Conservation (phyloP, 768 basidiomycete species). For the Psilocybe tampanensis region DNA sequence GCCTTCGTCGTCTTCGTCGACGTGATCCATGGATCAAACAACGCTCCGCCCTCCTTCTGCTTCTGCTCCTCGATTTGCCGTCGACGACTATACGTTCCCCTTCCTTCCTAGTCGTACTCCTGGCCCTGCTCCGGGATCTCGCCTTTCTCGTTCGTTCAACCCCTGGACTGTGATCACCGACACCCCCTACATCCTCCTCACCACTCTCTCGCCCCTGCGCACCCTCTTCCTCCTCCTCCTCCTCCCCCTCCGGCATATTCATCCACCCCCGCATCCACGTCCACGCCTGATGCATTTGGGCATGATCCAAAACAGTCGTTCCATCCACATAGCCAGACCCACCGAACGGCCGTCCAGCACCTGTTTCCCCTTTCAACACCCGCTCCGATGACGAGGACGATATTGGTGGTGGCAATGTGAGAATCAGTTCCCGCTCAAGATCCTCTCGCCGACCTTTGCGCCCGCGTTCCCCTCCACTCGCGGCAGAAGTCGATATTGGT, state of each 20-base stretch:
- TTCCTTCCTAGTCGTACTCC: background rate
- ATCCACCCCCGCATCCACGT: conserved; percentile 1
- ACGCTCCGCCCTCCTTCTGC: background rate
- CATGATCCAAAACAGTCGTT: background rate
- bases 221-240: background rate
- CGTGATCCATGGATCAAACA: background rate
- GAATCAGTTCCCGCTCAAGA: background rate
- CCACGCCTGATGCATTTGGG: background rate
- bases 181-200: background rate
- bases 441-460: background rate
- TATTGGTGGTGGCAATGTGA: background rate
- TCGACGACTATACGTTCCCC: background rate
- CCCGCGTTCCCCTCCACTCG: background rate
- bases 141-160: background rate
- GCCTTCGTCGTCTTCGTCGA: background rate
- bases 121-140: background rate
- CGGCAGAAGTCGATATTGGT: background rate
- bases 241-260: background rate
- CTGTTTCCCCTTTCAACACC: no score
- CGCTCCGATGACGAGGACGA: background rate
- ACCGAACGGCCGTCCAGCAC: background rate
- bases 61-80: background rate
- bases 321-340: background rate
- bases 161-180: background rate
- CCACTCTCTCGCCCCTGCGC: background rate